These are phyloP conservation scores for Fusarium incarnatum DNA, from an alignment of 2,329 filamentous ascomycete genomes.

Conservation along the genomic window DNA sequence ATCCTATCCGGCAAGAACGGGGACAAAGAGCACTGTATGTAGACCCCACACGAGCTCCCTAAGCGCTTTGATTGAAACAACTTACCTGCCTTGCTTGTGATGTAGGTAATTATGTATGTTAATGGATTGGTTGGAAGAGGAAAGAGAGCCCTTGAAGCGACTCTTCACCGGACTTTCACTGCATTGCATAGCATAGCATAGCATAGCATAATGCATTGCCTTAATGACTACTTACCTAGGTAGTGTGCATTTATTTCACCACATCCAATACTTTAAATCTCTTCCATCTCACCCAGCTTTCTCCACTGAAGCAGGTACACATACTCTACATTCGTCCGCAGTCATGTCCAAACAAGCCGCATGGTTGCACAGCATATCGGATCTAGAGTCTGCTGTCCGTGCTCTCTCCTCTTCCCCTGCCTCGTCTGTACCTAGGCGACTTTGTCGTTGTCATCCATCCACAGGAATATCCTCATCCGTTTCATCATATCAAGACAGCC, in stretches of 20 bases:
- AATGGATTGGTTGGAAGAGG: not conserved
- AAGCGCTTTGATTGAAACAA: constrained; percentile 10
- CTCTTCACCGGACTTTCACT: not conserved
- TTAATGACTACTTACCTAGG: not conserved
- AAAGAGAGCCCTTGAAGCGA: constrained; percentile 2
- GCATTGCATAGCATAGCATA: not conserved
- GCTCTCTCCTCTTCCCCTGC: not conserved
- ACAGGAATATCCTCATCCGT: constrained; percentile 1
- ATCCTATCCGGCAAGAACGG: constrained; percentile 16
- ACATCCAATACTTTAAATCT: constrained; percentile 24
- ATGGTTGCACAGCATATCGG: constrained; percentile 20
- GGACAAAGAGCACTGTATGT: not conserved
- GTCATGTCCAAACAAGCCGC: constrained; percentile 26
- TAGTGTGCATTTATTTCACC: constrained; percentile 14
- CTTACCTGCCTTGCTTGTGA: not conserved
- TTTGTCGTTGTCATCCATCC: not conserved
- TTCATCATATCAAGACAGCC: constrained; percentile 7
- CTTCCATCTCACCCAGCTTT: constrained; percentile 14
- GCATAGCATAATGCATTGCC: not conserved
- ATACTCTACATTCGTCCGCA: constrained; percentile 15
- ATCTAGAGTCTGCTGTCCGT: not conserved
- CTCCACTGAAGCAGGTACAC: constrained; percentile 27
- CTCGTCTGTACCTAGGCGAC: constrained; percentile 3
- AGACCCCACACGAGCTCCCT: not conserved
- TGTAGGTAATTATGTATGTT: not conserved